A percentile compares a stretch with the other conserved stretches of the same genome.
Conservation (phyloP, 176 grass and related monocot species). For the Eragrostis curvula region DNA sequence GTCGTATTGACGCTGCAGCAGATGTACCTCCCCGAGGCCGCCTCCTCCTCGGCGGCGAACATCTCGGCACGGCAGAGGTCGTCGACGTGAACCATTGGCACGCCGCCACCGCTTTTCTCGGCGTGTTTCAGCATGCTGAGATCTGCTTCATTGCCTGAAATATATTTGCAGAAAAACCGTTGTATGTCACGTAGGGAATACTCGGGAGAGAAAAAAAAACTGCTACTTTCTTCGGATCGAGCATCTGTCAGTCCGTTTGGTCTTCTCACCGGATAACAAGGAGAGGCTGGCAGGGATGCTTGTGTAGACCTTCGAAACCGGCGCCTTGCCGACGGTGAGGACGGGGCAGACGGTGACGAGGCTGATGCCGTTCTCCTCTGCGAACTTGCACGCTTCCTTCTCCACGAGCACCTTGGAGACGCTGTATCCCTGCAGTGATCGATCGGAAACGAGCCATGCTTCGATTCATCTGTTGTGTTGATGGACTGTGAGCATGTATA, state of each 20-base stretch:
- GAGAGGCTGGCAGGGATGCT: too few relatives aligned
- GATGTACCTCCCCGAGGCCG: conserved; percentile 53
- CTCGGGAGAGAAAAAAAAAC: too few relatives aligned
- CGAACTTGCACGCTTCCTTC: conserved; percentile 41
- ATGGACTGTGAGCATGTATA: too few relatives aligned
- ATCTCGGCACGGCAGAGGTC: conserved; percentile 68
- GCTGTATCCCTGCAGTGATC: conserved; percentile 47
- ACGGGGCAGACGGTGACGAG: conserved; percentile 50
- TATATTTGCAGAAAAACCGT: too few relatives aligned
- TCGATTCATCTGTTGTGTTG: too few relatives aligned
- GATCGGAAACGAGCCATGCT: too few relatives aligned
- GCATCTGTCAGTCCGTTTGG: too few relatives aligned
- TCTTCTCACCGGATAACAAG: too few relatives aligned
- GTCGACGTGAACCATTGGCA: conserved; percentile 42
- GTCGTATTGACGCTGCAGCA: conserved; percentile 55
- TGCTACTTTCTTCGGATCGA: too few relatives aligned
- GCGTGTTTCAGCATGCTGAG: not conserved
- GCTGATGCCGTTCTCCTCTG: conserved; percentile 38
- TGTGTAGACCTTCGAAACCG: not conserved
- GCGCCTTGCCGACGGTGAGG: conserved; percentile 21
- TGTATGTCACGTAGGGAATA: too few relatives aligned
- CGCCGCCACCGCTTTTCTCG: not conserved
- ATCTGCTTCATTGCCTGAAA: too few relatives aligned
- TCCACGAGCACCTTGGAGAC: conserved; percentile 55
- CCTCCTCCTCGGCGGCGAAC: conserved; percentile 45